These are phyloP conservation scores for Boeremia lycopersici DNA, from an alignment of 2,329 filamentous ascomycete species.

Conservation along the genomic window DNA sequence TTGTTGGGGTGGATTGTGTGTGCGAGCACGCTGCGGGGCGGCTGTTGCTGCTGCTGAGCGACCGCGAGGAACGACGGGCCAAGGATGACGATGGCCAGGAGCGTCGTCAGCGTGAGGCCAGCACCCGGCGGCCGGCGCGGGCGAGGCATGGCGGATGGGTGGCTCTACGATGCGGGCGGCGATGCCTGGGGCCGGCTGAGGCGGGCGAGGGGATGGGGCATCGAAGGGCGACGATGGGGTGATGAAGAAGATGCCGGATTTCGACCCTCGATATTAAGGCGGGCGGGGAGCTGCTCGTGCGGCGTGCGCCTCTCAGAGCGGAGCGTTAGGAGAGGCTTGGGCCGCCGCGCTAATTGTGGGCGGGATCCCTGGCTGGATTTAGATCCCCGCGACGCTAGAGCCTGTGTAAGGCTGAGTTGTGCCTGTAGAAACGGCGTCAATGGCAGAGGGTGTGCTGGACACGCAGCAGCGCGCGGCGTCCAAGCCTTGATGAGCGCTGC, in stretches of 20 bases:
- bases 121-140: constrained; percentile 49
- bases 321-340: constrained; percentile 22
- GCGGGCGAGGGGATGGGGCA: constrained; percentile 39
- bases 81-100: constrained; percentile 45
- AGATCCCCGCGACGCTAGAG: constrained; percentile 19
- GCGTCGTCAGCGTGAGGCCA: constrained; percentile 43
- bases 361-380: constrained; percentile 9
- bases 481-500: neutral
- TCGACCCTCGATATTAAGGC: constrained; percentile 22
- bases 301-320: constrained; percentile 16
- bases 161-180: constrained; percentile 27
- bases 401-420: constrained; percentile 3
- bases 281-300: constrained; percentile 16
- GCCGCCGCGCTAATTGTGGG: neutral
- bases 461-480: too few species aligned
- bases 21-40: constrained; percentile 29
- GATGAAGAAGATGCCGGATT: constrained; percentile 22
- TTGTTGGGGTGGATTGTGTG: constrained; percentile 25
- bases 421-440: too few species aligned
- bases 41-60: constrained; percentile 52
- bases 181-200: constrained; percentile 41
- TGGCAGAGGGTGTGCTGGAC: too few species aligned
- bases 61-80: constrained; percentile 44
- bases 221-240: constrained; percentile 25
- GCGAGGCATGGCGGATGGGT: constrained; percentile 42